Conservation (phyloP, 257 asterid species). For the Coffea eugenioides region DNA sequence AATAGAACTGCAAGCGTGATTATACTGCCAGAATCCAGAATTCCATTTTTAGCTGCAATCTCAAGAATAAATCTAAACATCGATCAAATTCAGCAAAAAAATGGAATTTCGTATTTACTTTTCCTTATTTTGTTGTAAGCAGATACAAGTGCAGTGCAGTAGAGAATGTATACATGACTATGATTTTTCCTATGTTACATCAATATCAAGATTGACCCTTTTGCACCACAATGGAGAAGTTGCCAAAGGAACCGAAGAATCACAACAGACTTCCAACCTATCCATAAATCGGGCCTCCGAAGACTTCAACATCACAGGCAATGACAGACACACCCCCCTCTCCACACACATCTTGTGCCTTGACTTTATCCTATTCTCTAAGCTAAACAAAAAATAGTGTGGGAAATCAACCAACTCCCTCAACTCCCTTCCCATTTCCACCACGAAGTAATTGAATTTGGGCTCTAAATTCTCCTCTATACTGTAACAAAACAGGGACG, state of each 20-base stretch:
- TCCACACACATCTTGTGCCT: slow-evolving; percentile 81
- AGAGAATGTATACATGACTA: too few species aligned
- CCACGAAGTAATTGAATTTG: slow-evolving; percentile 73
- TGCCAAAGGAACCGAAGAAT: slow-evolving; percentile 72
- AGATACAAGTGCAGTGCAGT: too few species aligned
- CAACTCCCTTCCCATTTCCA: slow-evolving; percentile 89
- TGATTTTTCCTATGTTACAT: too few species aligned
- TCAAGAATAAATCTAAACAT: too few species aligned
- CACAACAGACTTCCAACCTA: slow-evolving; percentile 69
- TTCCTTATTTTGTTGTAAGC: too few species aligned
- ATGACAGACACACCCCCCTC: slow-evolving; percentile 67
- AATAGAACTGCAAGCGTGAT: too few species aligned
- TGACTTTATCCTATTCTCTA: slow-evolving; percentile 78
- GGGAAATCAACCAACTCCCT: slow-evolving; percentile 77
- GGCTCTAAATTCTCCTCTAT: slow-evolving; percentile 76
- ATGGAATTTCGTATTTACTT: too few species aligned
- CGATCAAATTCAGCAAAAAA: too few species aligned
- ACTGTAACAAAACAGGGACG: slow-evolving; percentile 85
- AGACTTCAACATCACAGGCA: slow-evolving; percentile 76
- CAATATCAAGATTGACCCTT: too few species aligned
- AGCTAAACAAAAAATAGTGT: slow-evolving; percentile 87
- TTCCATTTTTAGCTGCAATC: too few species aligned
- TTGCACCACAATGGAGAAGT: slow-evolving; percentile 82
- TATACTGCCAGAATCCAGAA: too few species aligned
- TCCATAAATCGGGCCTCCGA: slow-evolving; percentile 49